phyloP scores from a whole-genome alignment of 2,329 filamentous ascomycete genomes.

The Aspergillus udagawae region DNA sequence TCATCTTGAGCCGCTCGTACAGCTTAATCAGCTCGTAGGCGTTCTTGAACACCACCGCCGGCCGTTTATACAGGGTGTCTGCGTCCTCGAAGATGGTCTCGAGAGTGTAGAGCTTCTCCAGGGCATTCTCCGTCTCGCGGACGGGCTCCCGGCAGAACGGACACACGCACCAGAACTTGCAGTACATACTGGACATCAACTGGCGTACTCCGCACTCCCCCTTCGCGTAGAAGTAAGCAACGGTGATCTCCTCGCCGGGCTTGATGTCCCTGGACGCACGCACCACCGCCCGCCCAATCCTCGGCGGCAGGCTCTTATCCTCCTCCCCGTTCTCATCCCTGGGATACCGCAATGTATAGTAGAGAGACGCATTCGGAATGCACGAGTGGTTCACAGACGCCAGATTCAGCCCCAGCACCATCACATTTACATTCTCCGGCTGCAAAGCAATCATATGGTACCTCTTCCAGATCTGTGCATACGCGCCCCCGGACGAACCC shows the following conservation, averaged over 20 bases:
- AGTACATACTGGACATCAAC: conserved; percentile 5
- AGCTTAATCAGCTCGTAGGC: conserved; percentile 6
- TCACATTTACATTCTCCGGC: not conserved
- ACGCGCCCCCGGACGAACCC: not conserved
- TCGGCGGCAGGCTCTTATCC: not conserved
- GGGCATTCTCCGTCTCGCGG: conserved; percentile 6
- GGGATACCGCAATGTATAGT: conserved; percentile 10
- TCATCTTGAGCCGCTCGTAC: conserved; percentile 1
- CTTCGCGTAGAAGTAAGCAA: conserved; percentile 15
- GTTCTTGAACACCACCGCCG: conserved; percentile 11
- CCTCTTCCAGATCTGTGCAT: conserved; percentile 7
- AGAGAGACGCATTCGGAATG: conserved; percentile 15
- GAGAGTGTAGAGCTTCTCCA: conserved; percentile 8
- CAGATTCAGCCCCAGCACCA: conserved; percentile 10
- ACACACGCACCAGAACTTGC: conserved; percentile 24
- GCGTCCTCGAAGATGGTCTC: conserved; percentile 2
- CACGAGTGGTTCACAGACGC: conserved; percentile 24
- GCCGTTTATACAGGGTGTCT: conserved; percentile 5
- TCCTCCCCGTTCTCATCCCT: not conserved
- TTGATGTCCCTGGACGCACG: conserved; percentile 17
- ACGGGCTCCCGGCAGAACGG: conserved; percentile 12
- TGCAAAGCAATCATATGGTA: conserved; percentile 2
- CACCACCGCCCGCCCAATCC: conserved; percentile 5
- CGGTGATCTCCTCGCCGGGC: conserved; percentile 23
- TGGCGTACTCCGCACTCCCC: conserved; percentile 7